A percentile compares a stretch with the other conserved stretches of the same genome.
Conservation (phyloP, 2,329 filamentous ascomycete species). For the Colletotrichum sp. region DNA sequence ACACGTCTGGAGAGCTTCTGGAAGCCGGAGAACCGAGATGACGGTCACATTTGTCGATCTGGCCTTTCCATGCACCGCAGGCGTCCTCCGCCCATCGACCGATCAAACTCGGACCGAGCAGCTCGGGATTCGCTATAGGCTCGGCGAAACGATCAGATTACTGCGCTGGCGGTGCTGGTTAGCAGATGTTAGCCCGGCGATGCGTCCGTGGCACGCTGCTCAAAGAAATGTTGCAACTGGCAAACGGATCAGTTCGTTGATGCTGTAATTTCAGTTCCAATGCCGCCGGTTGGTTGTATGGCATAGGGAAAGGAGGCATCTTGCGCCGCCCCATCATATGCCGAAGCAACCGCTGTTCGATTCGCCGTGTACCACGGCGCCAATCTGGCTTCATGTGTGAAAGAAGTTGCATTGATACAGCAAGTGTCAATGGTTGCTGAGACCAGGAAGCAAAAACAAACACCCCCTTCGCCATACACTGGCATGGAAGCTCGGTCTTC, state of each 20-base stretch:
- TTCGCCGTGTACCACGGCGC: neutral
- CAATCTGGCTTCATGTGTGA: neutral
- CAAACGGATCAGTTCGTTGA: neutral
- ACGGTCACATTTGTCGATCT: neutral
- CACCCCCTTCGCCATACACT: neutral
- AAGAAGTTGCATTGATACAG: neutral
- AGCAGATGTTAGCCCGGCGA: neutral
- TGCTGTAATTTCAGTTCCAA: neutral
- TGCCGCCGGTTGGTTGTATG: neutral
- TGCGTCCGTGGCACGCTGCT: neutral
- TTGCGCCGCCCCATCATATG: neutral
- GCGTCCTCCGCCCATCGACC: neutral
- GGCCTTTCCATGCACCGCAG: neutral
- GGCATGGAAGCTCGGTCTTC: neutral
- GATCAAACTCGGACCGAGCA: neutral
- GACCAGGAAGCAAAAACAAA: neutral
- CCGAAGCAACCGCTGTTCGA: neutral
- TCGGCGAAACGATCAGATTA: neutral
- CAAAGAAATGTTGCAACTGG: neutral
- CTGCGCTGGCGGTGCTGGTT: neutral
- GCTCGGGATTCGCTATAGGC: neutral
- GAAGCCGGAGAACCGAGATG: constrained; percentile 1
- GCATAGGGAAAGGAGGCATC: neutral
- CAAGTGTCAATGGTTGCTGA: neutral
- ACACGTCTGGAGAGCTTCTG: neutral